Evolutionary conservation across 768 basidiomycete species (phyloP).

Genomic region (Rubroboletus pulcherrimus): DNA sequence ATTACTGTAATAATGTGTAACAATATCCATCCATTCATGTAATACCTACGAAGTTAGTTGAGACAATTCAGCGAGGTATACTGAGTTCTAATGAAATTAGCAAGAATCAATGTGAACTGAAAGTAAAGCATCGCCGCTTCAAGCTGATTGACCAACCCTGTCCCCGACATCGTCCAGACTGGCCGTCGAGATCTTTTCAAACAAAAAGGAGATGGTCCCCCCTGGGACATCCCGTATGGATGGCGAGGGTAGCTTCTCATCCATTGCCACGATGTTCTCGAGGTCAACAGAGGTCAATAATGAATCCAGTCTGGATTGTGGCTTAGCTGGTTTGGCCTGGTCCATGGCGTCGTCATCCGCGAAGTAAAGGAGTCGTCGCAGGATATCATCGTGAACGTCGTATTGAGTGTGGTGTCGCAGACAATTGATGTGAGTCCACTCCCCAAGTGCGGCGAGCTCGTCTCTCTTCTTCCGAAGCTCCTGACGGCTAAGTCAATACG

Average conservation of each 20-base stretch:
- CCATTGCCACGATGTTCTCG: slow-evolving; percentile 40
- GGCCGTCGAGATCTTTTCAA: slow-evolving; percentile 51
- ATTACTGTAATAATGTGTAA: slow-evolving; percentile 2
- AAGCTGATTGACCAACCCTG: not conserved
- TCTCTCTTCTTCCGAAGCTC: slow-evolving; percentile 64
- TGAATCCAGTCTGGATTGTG: slow-evolving; percentile 28
- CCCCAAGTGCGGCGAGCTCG: slow-evolving; percentile 65
- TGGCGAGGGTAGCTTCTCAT: slow-evolving; percentile 30
- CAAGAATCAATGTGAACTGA: not conserved
- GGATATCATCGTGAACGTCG: slow-evolving; percentile 60
- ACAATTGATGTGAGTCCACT: slow-evolving; percentile 87
- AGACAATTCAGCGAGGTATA: not conserved
- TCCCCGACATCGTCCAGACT: slow-evolving; percentile 6
- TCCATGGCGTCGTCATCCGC: slow-evolving; percentile 13
- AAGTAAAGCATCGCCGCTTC: not conserved
- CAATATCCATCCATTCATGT: slow-evolving; percentile 3
- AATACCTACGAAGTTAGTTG: not conserved
- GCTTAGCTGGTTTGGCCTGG: slow-evolving; percentile 5
- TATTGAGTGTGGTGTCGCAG: slow-evolving; percentile 42
- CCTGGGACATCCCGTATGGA: slow-evolving; percentile 51
- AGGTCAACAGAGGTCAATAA: slow-evolving; percentile 47
- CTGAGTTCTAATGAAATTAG: not conserved
- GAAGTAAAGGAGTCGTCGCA: slow-evolving; percentile 44
- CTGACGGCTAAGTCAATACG: slow-evolving; percentile 33
- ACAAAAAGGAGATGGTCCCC: slow-evolving; percentile 73